A percentile compares a stretch with the other conserved stretches of the same genome.
These are phyloP conservation scores for Sclerotinia sclerotiorum DNA, from an alignment of 2,329 filamentous ascomycete species.

Conservation along the genomic window DNA sequence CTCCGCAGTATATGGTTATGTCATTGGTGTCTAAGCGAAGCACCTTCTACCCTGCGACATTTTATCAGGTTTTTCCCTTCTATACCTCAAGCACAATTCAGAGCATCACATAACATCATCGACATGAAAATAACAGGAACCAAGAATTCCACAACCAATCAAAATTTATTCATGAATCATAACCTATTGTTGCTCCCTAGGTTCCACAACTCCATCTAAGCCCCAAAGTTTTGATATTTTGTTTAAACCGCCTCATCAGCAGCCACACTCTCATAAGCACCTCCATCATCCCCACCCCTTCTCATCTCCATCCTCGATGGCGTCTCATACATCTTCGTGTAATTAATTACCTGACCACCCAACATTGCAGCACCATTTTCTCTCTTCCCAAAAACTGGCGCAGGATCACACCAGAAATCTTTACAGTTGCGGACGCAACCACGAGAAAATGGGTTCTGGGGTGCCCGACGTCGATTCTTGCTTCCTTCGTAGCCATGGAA, in stretches of 20 bases:
- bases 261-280: constrained; percentile 38
- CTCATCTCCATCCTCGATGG: constrained; percentile 47
- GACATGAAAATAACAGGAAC: not conserved
- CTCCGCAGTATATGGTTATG: too few relatives aligned
- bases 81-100: too few relatives aligned
- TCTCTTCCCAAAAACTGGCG: constrained; percentile 73
- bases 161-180: constrained; percentile 13
- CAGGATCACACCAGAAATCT: constrained; percentile 94
- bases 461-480: constrained; percentile 51
- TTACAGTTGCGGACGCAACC: constrained; percentile 86
- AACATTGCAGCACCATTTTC: constrained; percentile 74
- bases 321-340: constrained; percentile 84
- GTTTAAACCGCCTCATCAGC: constrained; percentile 37
- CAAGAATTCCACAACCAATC: not conserved
- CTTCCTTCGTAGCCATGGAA: constrained; percentile 64
- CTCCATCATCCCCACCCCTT: constrained; percentile 28
- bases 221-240: not conserved
- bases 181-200: not conserved
- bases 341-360: constrained; percentile 78
- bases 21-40: too few relatives aligned
- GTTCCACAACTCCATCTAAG: not conserved
- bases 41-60: too few relatives aligned
- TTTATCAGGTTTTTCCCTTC: too few relatives aligned
- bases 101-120: not conserved
- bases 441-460: constrained; percentile 76